Evolutionary conservation across 495 filamentous ascomycete species (phyloP).

Genomic region (Talaromyces proteolyticus): DNA sequence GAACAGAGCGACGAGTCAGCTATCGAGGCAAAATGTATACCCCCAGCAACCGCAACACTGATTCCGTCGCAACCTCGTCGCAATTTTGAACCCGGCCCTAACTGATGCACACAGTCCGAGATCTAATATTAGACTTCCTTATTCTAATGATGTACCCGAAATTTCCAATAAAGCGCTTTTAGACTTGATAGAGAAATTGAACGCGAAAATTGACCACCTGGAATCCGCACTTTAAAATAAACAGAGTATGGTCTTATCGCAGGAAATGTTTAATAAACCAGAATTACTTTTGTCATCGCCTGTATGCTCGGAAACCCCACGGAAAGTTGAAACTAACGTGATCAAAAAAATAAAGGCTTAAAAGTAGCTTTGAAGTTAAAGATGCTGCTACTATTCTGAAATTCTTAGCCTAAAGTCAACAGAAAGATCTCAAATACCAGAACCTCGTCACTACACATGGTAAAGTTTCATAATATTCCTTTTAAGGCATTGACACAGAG

Average conservation of each 20-base stretch:
- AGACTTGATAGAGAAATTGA: background rate
- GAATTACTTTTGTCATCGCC: background rate
- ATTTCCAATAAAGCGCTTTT: background rate
- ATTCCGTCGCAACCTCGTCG: too few relatives aligned
- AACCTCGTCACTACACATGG: background rate
- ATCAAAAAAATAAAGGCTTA: background rate
- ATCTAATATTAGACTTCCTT: background rate
- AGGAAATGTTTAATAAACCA: background rate
- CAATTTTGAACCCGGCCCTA: too few relatives aligned
- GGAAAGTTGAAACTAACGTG: background rate
- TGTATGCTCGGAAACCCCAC: background rate
- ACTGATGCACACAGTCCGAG: background rate
- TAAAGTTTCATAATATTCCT: conserved; percentile 15
- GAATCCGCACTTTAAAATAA: background rate
- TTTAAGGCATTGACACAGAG: conserved; percentile 13
- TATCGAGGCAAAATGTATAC: too few relatives aligned
- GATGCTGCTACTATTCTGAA: conserved; percentile 37
- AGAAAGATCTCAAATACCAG: conserved; percentile 27
- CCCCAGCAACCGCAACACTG: too few relatives aligned
- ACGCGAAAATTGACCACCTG: background rate
- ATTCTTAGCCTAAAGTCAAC: conserved; percentile 36
- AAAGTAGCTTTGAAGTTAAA: conserved; percentile 16
- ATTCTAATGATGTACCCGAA: background rate
- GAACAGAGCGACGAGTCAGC: too few relatives aligned
- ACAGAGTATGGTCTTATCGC: background rate